phyloP scores from a whole-genome alignment of 208 protist species.

The Leptomonas seymouri region DNA sequence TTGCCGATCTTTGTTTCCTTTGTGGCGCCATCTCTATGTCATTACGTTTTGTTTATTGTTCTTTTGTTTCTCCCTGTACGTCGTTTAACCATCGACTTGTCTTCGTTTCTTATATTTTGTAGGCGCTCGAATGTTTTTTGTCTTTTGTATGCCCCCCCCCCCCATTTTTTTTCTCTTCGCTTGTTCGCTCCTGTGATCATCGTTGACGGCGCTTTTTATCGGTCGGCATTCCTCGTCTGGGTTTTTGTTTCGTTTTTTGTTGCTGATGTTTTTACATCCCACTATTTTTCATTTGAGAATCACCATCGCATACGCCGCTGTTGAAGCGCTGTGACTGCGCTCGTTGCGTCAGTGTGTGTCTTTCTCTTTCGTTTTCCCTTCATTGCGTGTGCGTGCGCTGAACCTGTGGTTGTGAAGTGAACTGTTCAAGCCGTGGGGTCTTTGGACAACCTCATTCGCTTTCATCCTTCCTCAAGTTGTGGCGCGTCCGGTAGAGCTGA shows the following conservation, averaged over 20 bases:
- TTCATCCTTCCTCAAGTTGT: too few relatives aligned
- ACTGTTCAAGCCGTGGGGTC: too few relatives aligned
- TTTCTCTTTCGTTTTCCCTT: neutral
- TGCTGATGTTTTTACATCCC: neutral
- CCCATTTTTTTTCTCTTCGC: neutral
- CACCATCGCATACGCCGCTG: too few relatives aligned
- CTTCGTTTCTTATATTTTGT: neutral
- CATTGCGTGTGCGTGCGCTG: neutral
- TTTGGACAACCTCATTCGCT: neutral
- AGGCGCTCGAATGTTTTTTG: too few relatives aligned
- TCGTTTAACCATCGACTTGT: slow-evolving; percentile 18
- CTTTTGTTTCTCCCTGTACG: slow-evolving; percentile 3
- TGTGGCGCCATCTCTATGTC: too few relatives aligned
- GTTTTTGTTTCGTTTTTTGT: slow-evolving; percentile 5
- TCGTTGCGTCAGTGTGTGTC: too few relatives aligned
- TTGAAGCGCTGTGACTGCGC: too few relatives aligned
- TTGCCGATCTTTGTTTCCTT: neutral
- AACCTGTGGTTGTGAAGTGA: neutral
- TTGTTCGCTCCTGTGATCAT: neutral
- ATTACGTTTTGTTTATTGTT: slow-evolving; percentile 18
- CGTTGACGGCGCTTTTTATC: neutral
- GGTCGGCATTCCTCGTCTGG: too few relatives aligned
- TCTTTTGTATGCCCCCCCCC: too few relatives aligned
- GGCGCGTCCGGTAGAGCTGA: too few relatives aligned
- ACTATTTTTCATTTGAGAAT: neutral